Base-by-base conservation (phyloP, 2,329 filamentous ascomycete genomes). In the Fusarium caatingaense region DNA sequence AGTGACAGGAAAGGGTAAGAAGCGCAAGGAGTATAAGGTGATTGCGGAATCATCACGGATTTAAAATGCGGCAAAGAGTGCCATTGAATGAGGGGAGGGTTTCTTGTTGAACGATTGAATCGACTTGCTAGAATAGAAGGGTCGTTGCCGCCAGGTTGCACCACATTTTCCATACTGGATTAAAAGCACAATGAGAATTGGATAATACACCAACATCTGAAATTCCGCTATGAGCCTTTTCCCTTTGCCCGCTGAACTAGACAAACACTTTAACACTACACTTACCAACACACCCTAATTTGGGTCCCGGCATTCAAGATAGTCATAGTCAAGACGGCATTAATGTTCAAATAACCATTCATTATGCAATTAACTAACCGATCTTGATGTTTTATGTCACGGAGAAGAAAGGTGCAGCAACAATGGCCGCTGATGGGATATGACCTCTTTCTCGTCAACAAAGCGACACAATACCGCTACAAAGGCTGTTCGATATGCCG, bases 21-120 rank as follows among this genome's bases (percentile, higher is more conserved):
- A 91, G 81, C 87, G 94, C 69, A 97, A 97, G 80, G 85, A 90
- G 81, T 98, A 98, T 78, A 98, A 98, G 82, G 74, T 93, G 21
- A 90, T 98, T 30, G 77, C 86, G 51, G 92, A 96, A 76, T 83
- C 88, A 25, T 77, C 78, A 46, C 71, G 74, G 41, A 64, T 71
- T 18, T 72, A 67, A 51, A 13, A 3, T 30, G 30, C 12, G 6
- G 32, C 7, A 34, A 50, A 45, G 28, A 20, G 6, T 42, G 23
- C 23, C 8, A 49, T 42, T 20, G n/a, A 23, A 28, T 41, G 44
- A 28, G 16, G 21, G 20, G 21, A 42, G 27, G 18, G n/a, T 53
- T 30, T 12, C 32, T n/a, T 23, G 30, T 5, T 9, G 16, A n/a
- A 32, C 28, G 12, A 15, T 16, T 45, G 25, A 21, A 7, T n/a